Conservation (phyloP, 2,329 filamentous ascomycete species). For the Aspergillus sp. region DNA sequence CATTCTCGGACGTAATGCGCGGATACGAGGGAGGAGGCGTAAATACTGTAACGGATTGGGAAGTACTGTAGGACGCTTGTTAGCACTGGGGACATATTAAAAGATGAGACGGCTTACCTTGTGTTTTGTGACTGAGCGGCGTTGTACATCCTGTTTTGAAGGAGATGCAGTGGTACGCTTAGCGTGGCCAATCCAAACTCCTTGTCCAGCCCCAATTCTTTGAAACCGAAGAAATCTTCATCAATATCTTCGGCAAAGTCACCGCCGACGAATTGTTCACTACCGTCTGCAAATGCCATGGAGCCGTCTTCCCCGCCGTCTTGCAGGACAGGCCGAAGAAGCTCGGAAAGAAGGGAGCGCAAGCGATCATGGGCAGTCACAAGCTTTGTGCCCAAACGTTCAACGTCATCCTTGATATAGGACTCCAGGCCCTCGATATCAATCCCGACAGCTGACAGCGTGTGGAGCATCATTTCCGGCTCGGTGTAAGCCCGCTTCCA, state of each 20-base stretch:
- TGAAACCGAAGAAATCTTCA: constrained; percentile 99
- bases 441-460: constrained; percentile 78
- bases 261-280: constrained; percentile 92
- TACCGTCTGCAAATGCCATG: constrained; percentile 91
- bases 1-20: constrained; percentile 74
- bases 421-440: constrained; percentile 77
- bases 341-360: constrained; percentile 87
- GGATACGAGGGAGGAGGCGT: constrained; percentile 69
- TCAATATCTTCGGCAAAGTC: constrained; percentile 98
- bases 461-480: constrained; percentile 85
- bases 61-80: constrained; percentile 22
- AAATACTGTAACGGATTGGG: constrained; percentile 57
- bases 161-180: constrained; percentile 87
- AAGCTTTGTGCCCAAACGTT: constrained; percentile 77
- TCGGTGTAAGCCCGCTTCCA: constrained; percentile 71
- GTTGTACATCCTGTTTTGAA: constrained; percentile 86
- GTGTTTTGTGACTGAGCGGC: constrained; percentile 76
- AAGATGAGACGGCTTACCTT: constrained; percentile 43
- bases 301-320: constrained; percentile 81
- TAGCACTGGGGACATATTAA: constrained; percentile 10
- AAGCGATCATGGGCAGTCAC: constrained; percentile 87
- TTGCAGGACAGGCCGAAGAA: constrained; percentile 83
- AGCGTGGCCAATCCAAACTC: constrained; percentile 87
- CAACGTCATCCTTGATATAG: constrained; percentile 92
- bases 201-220: constrained; percentile 85